A percentile compares a stretch with the other conserved stretches of the same genome.
phyloP scores from a whole-genome alignment of 1,284 basidiomycete genomes.

The Cryptococcus jaspeensis region DNA sequence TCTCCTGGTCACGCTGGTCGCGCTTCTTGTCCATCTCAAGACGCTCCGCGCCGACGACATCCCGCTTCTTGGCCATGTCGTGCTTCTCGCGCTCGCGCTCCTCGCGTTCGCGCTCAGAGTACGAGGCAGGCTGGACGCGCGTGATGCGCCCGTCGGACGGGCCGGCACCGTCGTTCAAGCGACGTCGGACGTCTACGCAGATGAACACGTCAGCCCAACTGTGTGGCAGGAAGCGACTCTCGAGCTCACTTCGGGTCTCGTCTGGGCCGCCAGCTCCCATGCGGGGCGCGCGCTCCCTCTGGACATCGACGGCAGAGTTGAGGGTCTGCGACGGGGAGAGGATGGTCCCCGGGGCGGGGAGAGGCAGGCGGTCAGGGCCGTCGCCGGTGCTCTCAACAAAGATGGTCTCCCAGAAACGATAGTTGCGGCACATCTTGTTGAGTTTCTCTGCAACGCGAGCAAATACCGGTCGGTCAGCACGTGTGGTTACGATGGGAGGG shows the following conservation, averaged over 20 bases:
- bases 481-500: too few relatives aligned
- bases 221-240: neutral
- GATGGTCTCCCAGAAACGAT: constrained; percentile 5
- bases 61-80: neutral
- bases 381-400: neutral
- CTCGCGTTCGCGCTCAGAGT: neutral
- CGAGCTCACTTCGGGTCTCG: neutral
- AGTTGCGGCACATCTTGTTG: constrained; percentile 4
- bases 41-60: neutral
- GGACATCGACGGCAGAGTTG: neutral
- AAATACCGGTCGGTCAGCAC: too few relatives aligned
- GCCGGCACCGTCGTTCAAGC: neutral
- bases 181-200: constrained; percentile 1
- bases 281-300: neutral
- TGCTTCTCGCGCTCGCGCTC: constrained; percentile 6
- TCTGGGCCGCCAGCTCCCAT: neutral
- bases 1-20: neutral
- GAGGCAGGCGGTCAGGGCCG: neutral
- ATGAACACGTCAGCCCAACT: too few relatives aligned
- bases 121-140: neutral
- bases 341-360: neutral
- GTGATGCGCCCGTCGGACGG: neutral
- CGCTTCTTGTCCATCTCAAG: neutral
- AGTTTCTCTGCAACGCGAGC: neutral
- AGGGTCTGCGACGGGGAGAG: constrained; percentile 1